These are phyloP conservation scores for Prunus campanulata DNA, from an alignment of 306 rosid genomes.

Conservation along the genomic window DNA sequence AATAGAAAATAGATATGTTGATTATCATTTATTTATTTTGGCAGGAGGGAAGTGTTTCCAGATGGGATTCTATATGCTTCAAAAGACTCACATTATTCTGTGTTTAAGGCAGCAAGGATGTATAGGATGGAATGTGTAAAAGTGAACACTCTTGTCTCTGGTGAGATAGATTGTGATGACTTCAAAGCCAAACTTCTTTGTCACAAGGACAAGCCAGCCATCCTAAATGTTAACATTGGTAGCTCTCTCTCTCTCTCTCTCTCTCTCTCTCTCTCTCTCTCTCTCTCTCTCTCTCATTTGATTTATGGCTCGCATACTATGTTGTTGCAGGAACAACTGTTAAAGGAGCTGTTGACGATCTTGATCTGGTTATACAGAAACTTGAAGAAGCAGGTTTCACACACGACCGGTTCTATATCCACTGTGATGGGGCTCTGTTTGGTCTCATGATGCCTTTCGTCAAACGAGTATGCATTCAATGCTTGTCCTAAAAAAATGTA, in stretches of 20 bases:
- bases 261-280: no score
- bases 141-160: constrained; percentile 48
- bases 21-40: background rate
- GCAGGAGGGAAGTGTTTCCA: constrained; percentile 63
- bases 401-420: constrained; percentile 58
- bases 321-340: constrained; percentile 50
- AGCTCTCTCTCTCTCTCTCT: background rate
- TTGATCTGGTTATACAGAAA: constrained; percentile 51
- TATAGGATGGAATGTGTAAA: constrained; percentile 67
- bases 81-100: constrained; percentile 64
- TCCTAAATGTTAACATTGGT: constrained; percentile 69
- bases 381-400: constrained; percentile 53
- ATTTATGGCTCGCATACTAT: no score
- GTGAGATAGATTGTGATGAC: constrained; percentile 63
- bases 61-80: constrained; percentile 71
- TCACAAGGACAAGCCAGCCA: constrained; percentile 66
- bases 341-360: constrained; percentile 65
- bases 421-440: constrained; percentile 62
- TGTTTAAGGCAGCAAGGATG: constrained; percentile 72
- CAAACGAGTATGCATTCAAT: constrained; percentile 33
- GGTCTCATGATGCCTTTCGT: constrained; percentile 75
- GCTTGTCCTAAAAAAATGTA: no score
- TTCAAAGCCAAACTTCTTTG: constrained; percentile 40
- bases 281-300: no score
- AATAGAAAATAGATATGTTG: no score